phyloP scores from a whole-genome alignment of 805 yeast species.

The Kodamaea leandrae region DNA sequence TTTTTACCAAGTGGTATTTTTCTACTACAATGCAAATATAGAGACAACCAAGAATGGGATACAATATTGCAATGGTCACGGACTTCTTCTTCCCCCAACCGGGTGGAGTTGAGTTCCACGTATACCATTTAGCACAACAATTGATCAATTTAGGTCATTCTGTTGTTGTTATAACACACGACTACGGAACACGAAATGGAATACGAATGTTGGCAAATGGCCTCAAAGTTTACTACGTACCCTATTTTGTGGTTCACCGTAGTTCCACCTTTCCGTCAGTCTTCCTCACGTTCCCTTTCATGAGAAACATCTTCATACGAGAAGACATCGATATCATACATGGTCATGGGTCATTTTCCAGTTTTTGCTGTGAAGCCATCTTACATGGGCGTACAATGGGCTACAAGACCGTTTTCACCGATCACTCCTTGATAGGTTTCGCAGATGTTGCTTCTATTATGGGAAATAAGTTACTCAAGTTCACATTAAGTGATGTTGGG shows the following conservation, averaged over 20 bases:
- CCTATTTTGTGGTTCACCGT: slow-evolving; percentile 75
- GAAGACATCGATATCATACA: slow-evolving; percentile 88
- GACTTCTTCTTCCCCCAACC: slow-evolving; percentile 98
- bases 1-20: background rate
- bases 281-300: slow-evolving; percentile 79
- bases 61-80: slow-evolving; percentile 69
- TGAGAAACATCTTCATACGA: slow-evolving; percentile 80
- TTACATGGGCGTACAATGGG: slow-evolving; percentile 95
- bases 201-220: slow-evolving; percentile 85
- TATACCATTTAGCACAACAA: slow-evolving; percentile 84
- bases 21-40: background rate
- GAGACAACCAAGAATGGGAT: slow-evolving; percentile 19
- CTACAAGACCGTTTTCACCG: slow-evolving; percentile 85
- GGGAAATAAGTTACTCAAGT: slow-evolving; percentile 82
- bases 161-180: slow-evolving; percentile 84
- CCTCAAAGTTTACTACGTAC: slow-evolving; percentile 86
- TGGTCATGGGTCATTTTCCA: slow-evolving; percentile 89
- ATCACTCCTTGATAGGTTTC: slow-evolving; percentile 94
- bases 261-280: slow-evolving; percentile 87
- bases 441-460: slow-evolving; percentile 78
- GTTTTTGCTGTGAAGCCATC: slow-evolving; percentile 85
- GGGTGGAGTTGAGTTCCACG: slow-evolving; percentile 96
- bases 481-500: slow-evolving; percentile 81
- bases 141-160: slow-evolving; percentile 79
- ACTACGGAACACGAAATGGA: slow-evolving; percentile 80